A percentile compares a stretch with the other conserved stretches of the same genome.
These are phyloP conservation scores for Hordeum marinum DNA, from an alignment of 176 grass and related monocot genomes.

Conservation along the genomic window DNA sequence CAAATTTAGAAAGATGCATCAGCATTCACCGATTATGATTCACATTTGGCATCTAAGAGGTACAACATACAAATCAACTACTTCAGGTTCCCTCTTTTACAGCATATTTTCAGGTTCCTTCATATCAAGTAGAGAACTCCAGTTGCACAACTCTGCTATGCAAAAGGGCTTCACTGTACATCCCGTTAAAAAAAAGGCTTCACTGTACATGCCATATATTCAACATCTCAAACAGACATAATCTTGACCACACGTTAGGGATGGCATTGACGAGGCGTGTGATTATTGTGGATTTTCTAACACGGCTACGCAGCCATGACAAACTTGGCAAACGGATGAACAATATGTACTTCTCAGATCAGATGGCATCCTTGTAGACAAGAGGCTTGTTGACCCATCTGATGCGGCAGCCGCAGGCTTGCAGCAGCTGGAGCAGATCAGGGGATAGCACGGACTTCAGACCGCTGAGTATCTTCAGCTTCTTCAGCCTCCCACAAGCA, in stretches of 20 bases:
- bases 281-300: constrained; percentile 16
- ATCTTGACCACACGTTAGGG: background rate
- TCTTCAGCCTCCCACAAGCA: constrained; percentile 78
- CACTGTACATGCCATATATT: background rate
- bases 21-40: background rate
- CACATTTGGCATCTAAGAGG: too few species aligned
- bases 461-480: constrained; percentile 72
- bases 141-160: background rate
- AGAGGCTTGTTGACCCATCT: constrained; percentile 90
- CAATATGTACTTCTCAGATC: background rate
- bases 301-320: background rate
- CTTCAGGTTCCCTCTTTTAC: background rate
- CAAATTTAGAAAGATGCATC: background rate
- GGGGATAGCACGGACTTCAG: constrained; percentile 61
- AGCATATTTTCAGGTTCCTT: too few species aligned
- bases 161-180: background rate
- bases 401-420: constrained; percentile 66
- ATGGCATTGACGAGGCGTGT: background rate
- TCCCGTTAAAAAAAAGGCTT: background rate
- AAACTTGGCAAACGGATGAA: background rate
- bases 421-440: constrained; percentile 67
- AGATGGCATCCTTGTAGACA: constrained; percentile 52
- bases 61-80: background rate
- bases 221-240: background rate
- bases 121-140: too few species aligned